phyloP scores from a whole-genome alignment of 1,284 basidiomycete species.

The Boletellus sp. region DNA sequence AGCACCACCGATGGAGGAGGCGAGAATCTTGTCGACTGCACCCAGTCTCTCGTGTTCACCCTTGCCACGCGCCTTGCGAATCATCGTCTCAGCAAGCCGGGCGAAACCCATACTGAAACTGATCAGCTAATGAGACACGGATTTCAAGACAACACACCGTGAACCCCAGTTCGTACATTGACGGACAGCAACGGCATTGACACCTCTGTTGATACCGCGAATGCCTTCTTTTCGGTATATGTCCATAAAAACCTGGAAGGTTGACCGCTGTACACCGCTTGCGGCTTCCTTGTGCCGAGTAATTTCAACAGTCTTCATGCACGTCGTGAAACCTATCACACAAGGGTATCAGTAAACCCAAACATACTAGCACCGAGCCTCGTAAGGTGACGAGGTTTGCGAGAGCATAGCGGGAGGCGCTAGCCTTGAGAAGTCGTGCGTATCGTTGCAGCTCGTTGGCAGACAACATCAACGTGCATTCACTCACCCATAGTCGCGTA shows the following conservation, averaged over 20 bases:
- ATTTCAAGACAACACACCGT: slow-evolving; percentile 52
- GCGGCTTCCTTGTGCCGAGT: slow-evolving; percentile 95
- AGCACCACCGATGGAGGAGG: slow-evolving; percentile 92
- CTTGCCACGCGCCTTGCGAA: slow-evolving; percentile 78
- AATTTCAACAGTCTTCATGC: slow-evolving; percentile 98
- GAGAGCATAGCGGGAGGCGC: slow-evolving; percentile 19
- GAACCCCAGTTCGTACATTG: slow-evolving; percentile 99
- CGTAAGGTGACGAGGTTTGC: slow-evolving; percentile 15
- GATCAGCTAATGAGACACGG: slow-evolving; percentile 4
- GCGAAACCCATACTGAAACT: slow-evolving; percentile 90
- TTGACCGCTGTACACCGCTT: slow-evolving; percentile 87
- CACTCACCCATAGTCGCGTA: slow-evolving; percentile 97
- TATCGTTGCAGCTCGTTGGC: slow-evolving; percentile 12
- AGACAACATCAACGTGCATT: not conserved
- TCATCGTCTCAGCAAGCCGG: slow-evolving; percentile 82
- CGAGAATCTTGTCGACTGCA: slow-evolving; percentile 83
- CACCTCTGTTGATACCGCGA: slow-evolving; percentile 98
- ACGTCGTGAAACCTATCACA: slow-evolving; percentile 88
- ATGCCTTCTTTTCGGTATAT: slow-evolving; percentile 94
- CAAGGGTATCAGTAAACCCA: slow-evolving; percentile 9
- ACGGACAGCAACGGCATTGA: slow-evolving; percentile 95
- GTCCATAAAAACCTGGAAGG: slow-evolving; percentile 91
- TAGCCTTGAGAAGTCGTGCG: slow-evolving; percentile 15
- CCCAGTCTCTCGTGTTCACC: slow-evolving; percentile 72
- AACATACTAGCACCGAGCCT: slow-evolving; percentile 1